Percentiles rank a stretch among this genome's conserved stretches.
phyloP scores from a whole-genome alignment of 768 basidiomycete genomes.

The Clathrus columnatus region DNA sequence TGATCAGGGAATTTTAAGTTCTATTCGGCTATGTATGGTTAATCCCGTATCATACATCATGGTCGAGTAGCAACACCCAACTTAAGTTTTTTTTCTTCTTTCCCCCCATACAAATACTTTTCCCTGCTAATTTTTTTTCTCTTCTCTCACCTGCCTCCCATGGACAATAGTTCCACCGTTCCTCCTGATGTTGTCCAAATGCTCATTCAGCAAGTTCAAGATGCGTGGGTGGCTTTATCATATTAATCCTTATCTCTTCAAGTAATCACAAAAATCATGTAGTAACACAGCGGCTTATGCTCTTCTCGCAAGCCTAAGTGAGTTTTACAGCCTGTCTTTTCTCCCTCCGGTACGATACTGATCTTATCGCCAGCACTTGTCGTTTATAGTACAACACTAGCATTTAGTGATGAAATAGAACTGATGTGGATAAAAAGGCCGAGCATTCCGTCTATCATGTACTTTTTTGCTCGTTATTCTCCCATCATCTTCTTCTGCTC shows the following conservation, averaged over 20 bases:
- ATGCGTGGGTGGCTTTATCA: background rate
- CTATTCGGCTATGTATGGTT: too few relatives aligned
- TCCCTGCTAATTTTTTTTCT: too few relatives aligned
- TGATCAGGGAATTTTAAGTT: too few relatives aligned
- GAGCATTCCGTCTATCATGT: background rate
- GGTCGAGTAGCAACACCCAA: too few relatives aligned
- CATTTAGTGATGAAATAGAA: background rate
- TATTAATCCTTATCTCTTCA: background rate
- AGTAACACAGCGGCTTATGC: background rate
- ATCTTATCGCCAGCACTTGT: background rate
- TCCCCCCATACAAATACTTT: background rate
- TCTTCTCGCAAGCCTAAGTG: background rate
- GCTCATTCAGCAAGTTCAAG: background rate
- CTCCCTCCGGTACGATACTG: background rate
- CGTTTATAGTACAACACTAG: background rate
- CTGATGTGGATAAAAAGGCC: background rate
- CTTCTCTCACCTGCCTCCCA: background rate
- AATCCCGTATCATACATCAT: too few relatives aligned
- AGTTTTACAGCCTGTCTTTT: background rate
- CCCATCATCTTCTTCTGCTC: background rate
- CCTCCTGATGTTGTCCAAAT: background rate
- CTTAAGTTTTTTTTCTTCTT: too few relatives aligned
- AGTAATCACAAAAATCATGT: background rate
- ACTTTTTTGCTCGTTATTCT: background rate
- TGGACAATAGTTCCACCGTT: background rate